A percentile compares a stretch with the other conserved stretches of the same genome.
Conservation (phyloP, 2,329 filamentous ascomycete species). For the Simplicillium aogashimaense region DNA sequence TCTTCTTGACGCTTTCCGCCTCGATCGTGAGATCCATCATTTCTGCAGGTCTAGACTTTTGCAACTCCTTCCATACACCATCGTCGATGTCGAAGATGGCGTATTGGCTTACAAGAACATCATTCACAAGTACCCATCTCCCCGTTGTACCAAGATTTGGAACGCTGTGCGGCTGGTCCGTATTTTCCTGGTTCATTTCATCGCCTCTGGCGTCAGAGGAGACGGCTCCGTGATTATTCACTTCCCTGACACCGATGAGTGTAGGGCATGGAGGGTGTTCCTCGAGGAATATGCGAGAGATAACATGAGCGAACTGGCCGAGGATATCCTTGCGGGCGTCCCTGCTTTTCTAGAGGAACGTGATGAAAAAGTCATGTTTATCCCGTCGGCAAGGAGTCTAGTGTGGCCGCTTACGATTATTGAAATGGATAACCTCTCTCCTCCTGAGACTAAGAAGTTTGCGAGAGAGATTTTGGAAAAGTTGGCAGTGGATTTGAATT, state of each 20-base stretch:
- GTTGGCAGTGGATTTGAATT: constrained; percentile 11
- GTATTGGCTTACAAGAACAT: constrained; percentile 9
- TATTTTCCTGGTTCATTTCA: constrained; percentile 12
- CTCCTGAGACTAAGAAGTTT: constrained; percentile 5
- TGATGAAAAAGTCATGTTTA: constrained; percentile 7
- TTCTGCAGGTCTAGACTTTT: too few relatives aligned
- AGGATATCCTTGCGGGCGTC: constrained; percentile 12
- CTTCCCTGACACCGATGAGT: constrained; percentile 2
- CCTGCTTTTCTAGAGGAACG: constrained; percentile 9
- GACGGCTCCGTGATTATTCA: constrained; percentile 2
- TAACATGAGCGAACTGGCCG: constrained; percentile 10
- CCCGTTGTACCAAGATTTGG: constrained; percentile 13
- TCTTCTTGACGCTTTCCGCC: too few relatives aligned
- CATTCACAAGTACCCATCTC: constrained; percentile 11
- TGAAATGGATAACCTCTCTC: constrained; percentile 5
- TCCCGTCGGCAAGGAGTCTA: constrained; percentile 11
- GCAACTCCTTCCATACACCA: too few relatives aligned
- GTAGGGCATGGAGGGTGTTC: constrained; percentile 1
- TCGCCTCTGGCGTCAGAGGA: constrained; percentile 1
- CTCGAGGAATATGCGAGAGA: constrained; percentile 4
- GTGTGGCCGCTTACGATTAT: constrained; percentile 14
- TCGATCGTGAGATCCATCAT: too few relatives aligned
- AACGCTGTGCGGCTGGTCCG: constrained; percentile 15
- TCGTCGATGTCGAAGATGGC: not conserved
- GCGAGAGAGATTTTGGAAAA: constrained; percentile 10